phyloP scores from a whole-genome alignment of 306 rosid species.

The Quercus parvula region DNA sequence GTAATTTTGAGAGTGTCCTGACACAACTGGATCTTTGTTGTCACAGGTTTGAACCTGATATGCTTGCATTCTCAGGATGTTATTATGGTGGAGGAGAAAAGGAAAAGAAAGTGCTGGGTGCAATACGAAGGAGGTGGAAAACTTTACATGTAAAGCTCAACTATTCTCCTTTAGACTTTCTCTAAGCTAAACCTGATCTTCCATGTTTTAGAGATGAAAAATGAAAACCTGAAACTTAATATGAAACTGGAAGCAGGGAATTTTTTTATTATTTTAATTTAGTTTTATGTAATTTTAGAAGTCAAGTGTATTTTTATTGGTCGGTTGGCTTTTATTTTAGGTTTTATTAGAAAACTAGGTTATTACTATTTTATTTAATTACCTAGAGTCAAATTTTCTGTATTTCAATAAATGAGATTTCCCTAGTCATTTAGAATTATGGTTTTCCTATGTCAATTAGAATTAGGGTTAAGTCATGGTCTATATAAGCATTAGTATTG shows the following conservation, averaged over 20 bases:
- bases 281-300: too few species aligned
- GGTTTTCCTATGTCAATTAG: too few species aligned
- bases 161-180: slow-evolving; percentile 13
- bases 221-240: not conserved
- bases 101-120: slow-evolving; percentile 77
- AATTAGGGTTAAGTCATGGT: too few species aligned
- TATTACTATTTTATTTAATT: too few species aligned
- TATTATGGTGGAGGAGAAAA: slow-evolving; percentile 98
- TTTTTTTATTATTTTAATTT: too few species aligned
- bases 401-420: too few species aligned
- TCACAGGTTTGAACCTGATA: slow-evolving; percentile 94
- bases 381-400: too few species aligned
- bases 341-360: too few species aligned
- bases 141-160: slow-evolving; percentile 76
- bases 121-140: slow-evolving; percentile 96
- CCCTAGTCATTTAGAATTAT: too few species aligned
- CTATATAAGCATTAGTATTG: too few species aligned
- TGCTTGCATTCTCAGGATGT: slow-evolving; percentile 99
- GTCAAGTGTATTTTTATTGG: not conserved
- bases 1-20: slow-evolving; percentile 21
- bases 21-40: slow-evolving; percentile 10
- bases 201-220: slow-evolving; percentile 8
- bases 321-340: too few species aligned
- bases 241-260: not conserved
- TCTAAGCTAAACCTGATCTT: not conserved